Base-by-base conservation (phyloP, 2,329 filamentous ascomycete species). In the Paecilomyces variotii region DNA sequence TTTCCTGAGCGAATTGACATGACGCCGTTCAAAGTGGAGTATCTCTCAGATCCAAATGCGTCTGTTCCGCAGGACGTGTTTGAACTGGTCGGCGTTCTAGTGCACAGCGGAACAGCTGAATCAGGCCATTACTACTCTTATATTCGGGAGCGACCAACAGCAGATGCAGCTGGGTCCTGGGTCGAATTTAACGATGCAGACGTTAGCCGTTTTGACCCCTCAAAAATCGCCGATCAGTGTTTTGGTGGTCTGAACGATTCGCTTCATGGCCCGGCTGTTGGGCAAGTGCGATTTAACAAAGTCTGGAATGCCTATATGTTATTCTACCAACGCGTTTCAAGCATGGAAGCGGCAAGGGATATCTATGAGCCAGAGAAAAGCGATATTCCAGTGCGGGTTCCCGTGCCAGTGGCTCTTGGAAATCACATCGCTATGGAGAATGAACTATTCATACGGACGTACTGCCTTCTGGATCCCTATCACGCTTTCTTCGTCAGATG, bases 51-150 rank as follows among this genome's bases (percentile, higher is more conserved):
- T 58, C 79, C 84, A 2, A 76, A 80, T 1, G 72, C 79, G 2
- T 77, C 81, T 2, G 74, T 76, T 3, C 74, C 84, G 52, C 82
- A 87, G 45, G 94, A 99, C 72, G 73, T 89, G 0, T 99, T 97
- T 67, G 91, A 97, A 72, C 82, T 99, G 2, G 92, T 96, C n/a
- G 94, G 94, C 2, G 85, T 99, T 53, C 84, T 99, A 19, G 91
- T 99, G 1, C 94, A 99, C 71, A 88, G 89, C 12, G 94, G 94
- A 14, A 96, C 89, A 2, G 91, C 93, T 11, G 91, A 97, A 69
- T 93, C 91, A 28, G 94, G 94, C 0, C 94, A 99, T 72, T 99
- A 99, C 75, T 97, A 97, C 75, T 97, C 93, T 0, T 97, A 91
- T 71, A 91, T 95, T 62, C 88, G 91, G 56, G 89, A 96, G 71